Evolutionary conservation across 2,329 filamentous ascomycete species (phyloP), one percentile per base, ranked within the genome.

Genomic region (Amylocarpus encephaloides): DNA sequence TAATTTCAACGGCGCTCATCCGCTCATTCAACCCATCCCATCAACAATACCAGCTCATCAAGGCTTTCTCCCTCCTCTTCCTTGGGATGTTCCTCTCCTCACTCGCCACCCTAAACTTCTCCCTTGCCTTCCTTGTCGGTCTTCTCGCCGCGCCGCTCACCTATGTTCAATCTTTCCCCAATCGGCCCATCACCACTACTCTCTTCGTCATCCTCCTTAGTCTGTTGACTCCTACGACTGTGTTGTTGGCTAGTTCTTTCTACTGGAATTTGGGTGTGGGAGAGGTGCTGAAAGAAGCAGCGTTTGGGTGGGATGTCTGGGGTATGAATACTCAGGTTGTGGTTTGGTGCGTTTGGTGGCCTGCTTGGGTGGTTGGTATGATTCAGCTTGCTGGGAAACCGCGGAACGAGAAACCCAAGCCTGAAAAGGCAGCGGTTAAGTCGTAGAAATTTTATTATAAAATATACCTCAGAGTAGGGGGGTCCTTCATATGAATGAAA

Each of bases 331-430:
- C 90, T 1, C 85, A 88, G 52, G 82, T 95, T 15, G 81, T 94
- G 10, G 78, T 95, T n/a, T 95, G 90, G 88, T 86, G 89, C 65
- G 83, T 95, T 39, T 96, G 91, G 91, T 93, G 89, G 86, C 91
- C 91, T 0, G 89, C 88, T 6, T 96, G 91, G 91, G 67, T 93
- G 34, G 78, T 83, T 6, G 86, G 78, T 1, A 71, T 73, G 51
- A 67, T 82, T 5, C 71, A 78, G 19, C 72, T 82, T 40, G 68
- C 80, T 48, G 76, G 76, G 10, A 56, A 43, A 18, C 64, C 63
- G 9, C 52, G 49, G 16, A 50, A 51, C 6, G 52, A 60, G 41
- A 29, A n/a, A 13, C 6, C 16, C 15, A 4, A 16, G 32, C 6
- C 3, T 22, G 13, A 19, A 18, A 1, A 19, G 13, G 1, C 18